Evolutionary conservation across 2,329 filamentous ascomycete genomes (phyloP), one percentile per base, ranked within the genome.

Genomic region (Pseudogymnoascus sp.): DNA sequence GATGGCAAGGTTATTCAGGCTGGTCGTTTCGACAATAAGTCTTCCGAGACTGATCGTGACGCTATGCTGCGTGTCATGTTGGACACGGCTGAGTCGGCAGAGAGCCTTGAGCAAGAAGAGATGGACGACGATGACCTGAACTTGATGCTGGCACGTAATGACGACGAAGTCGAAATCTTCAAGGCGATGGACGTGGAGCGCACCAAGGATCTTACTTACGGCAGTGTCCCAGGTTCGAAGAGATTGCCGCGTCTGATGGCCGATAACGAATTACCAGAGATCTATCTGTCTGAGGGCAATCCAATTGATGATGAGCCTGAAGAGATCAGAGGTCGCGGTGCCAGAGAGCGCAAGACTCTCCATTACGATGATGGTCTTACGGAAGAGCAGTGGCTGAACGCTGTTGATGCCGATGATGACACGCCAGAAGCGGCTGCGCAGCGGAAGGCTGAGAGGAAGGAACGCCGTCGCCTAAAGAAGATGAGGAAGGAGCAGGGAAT

Each of bases 1-100:
- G 94, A 99, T 71, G 93, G 94, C 78, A 99, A 99, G 76, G 92
- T 99, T 72, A 99, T 99, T 68, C 94, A 99, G 73, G 94, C 94
- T 63, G 94, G 94, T 85, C 95, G 96, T 72, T 99, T 99, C 77
- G 94, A 99, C 69, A 97, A 99, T 78, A 99, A 97, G 72, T 99
- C 94, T 1, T 97, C 94, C 0, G 94, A 97, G 73, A 96, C 96
- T 60, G 94, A 99, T 75, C 90, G 94, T 80, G 94, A 99, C 71
- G 93, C 94, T 43, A 93, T 99, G 84, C 80, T 99, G 68, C 87
- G 94, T 69, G 95, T 95, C 57, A 85, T 99, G 71, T 80, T 99
- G 63, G 94, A 99, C 73, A 88, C 88, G 62, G 85, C 92, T 6
- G 88, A 89, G 62, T 80, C 86, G 76, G 81, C 84, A 0, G 85